Base-by-base conservation (phyloP, 805 yeast species). In the Candida pseudofarinosa region DNA sequence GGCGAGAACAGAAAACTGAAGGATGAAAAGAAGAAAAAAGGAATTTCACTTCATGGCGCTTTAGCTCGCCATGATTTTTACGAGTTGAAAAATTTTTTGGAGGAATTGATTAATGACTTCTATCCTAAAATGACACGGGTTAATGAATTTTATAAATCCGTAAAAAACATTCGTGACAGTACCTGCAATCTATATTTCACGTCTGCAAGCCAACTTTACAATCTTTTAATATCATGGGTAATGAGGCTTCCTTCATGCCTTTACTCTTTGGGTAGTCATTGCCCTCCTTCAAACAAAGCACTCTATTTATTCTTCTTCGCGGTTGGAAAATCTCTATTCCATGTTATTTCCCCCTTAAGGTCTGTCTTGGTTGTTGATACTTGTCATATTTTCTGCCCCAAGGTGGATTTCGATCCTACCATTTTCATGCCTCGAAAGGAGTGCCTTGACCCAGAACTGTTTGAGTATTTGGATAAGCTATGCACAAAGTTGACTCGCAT, bases 161-260 rank as follows among this genome's bases (percentile, higher is more conserved):
- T 42, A 32, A 41, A 52, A 33, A 44, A 48, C 16, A 43, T 43
- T 13, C 38, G 43, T 18, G 60, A 56, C 36, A 6, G 19, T n/a
- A 18, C 36, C 5, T 23, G 43, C 31, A 52, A 51, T 42, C 47
- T 64, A 8, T 46, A 52, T 17, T 63, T 51, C 39, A 52, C 55
- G 3, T 62, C 71, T 12, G 60, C 63, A 4, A 52, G 58, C 6
- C 45, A 66, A 16, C 42, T 66, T 6, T 70, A 63, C 49, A 60
- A 69, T 19, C 41, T 69, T 39, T 36, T 64, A 15, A 60, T 54
- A n/a, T 55, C 56, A 23, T 70, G 73, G 71, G 61, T 63, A 42
- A 59, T 53, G 28, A 53, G 60, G 37, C 55, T 59, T 39, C 72
- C 73, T 2, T 60, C 65, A 31, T 64, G 64, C 18, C 55, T 59